Evolutionary conservation across 139 green algal species (phyloP), one percentile per base, ranked within the genome.

Genomic region (Coccomyxa sp.): DNA sequence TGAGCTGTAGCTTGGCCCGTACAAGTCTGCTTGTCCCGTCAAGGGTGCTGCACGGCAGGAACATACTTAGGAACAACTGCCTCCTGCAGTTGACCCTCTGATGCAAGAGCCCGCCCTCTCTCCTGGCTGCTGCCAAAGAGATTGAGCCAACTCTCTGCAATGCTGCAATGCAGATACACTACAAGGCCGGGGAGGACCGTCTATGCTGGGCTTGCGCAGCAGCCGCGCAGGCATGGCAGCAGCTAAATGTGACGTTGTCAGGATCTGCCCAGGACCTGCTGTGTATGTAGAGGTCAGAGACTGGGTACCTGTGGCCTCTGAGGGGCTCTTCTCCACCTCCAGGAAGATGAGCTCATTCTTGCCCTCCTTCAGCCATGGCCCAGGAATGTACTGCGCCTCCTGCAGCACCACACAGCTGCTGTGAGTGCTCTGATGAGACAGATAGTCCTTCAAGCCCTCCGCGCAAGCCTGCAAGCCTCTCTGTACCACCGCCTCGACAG

Each of bases 301-400:
- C 2, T 31, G 3, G 50, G 50, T 7, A 81, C 77, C 77, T 73
- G 69, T 73, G 14, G 36, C 34, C 29, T 81, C 44, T 24, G 64
- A 24, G 4, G 70, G 68, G 33, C 41, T 27, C 9, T 27, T n/a
- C 50, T 82, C 79, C 38, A 88, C 22, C 81, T 90, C 86, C 69
- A 90, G 44, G 40, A 90, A 55, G 27, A 90, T 50, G 6, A 90
- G 12, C 58, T 88, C 79, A 68, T 90, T 90, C 16, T 55, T 29
- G 6, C 86, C 86, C 34, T 78, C 44, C 0, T 68, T 44, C 68
- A 90, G 81, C 64, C 88, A 38, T 0, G 86, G 84, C 4, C 84
- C 81, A 7, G 77, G 85, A 24, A 86, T 68, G 64, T 88, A 92
- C 33, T 89, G 74, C 34, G 87, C 83, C 74, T 85, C 80, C 82